Conservation (phyloP, 2,329 filamentous ascomycete genomes). For the Phoma sp. region DNA sequence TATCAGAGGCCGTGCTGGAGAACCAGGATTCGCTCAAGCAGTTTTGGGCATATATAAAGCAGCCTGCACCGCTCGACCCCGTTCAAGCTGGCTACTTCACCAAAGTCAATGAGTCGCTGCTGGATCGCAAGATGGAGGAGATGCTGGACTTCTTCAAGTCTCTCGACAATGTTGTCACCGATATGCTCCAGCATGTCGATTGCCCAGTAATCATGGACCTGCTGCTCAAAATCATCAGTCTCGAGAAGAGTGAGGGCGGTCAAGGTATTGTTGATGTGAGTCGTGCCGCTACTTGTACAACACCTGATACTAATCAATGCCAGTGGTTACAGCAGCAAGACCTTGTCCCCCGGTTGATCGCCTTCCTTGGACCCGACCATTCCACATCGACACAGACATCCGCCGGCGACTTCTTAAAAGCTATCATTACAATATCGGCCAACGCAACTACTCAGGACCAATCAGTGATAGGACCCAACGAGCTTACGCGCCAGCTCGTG, state of each 20-base stretch:
- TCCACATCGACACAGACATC: slow-evolving; percentile 93
- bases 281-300: slow-evolving; percentile 11
- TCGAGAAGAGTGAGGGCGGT: slow-evolving; percentile 90
- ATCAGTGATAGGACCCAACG: slow-evolving; percentile 98
- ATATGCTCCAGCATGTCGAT: slow-evolving; percentile 92
- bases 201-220: slow-evolving; percentile 99
- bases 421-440: slow-evolving; percentile 97
- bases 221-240: slow-evolving; percentile 92
- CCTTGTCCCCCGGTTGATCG: slow-evolving; percentile 84
- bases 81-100: slow-evolving; percentile 98
- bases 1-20: slow-evolving; percentile 89
- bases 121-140: slow-evolving; percentile 97
- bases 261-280: slow-evolving; percentile 91
- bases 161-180: slow-evolving; percentile 79
- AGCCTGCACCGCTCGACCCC: slow-evolving; percentile 85
- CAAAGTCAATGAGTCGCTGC: slow-evolving; percentile 96
- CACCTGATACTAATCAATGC: slow-evolving; percentile 20
- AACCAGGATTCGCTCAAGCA: slow-evolving; percentile 78
- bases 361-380: slow-evolving; percentile 84
- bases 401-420: slow-evolving; percentile 96
- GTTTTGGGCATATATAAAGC: slow-evolving; percentile 91
- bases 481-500: slow-evolving; percentile 92
- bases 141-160: slow-evolving; percentile 92
- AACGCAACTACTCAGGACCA: slow-evolving; percentile 98
- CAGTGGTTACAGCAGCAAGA: slow-evolving; percentile 93